Evolutionary conservation across 2,329 filamentous ascomycete genomes (phyloP).

Genomic region (Hypoxylon sp.): DNA sequence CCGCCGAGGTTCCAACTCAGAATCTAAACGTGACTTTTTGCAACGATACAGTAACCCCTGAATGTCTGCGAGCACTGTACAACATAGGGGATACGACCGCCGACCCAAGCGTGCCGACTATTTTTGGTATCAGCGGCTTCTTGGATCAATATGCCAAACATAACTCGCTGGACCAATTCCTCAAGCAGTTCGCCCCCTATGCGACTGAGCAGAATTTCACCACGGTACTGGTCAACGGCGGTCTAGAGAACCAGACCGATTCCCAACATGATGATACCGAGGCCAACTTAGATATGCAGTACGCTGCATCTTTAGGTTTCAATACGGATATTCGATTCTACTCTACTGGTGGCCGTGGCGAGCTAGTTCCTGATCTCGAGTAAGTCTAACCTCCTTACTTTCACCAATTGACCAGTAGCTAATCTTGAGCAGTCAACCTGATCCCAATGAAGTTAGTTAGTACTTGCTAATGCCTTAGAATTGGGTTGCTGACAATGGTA

Average conservation of each 20-base stretch:
- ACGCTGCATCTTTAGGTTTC: constrained; percentile 60
- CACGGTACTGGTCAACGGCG: constrained; percentile 64
- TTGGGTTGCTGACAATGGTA: background rate
- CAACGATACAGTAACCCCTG: constrained; percentile 54
- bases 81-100: constrained; percentile 53
- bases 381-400: constrained; percentile 36
- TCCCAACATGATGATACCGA: constrained; percentile 54
- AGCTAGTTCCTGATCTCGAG: constrained; percentile 58
- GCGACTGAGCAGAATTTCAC: constrained; percentile 62
- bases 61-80: constrained; percentile 60
- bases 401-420: constrained; percentile 6
- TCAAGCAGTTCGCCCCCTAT: constrained; percentile 63
- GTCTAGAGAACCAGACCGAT: constrained; percentile 58
- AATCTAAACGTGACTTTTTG: constrained; percentile 47
- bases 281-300: constrained; percentile 67
- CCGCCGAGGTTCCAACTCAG: constrained; percentile 25
- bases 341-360: constrained; percentile 63
- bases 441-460: constrained; percentile 33
- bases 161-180: constrained; percentile 53
- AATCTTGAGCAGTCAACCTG: constrained; percentile 36
- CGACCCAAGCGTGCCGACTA: constrained; percentile 48
- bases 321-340: constrained; percentile 61
- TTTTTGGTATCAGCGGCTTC: constrained; percentile 55
- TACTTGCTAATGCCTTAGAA: background rate
- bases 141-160: constrained; percentile 49